Percentiles rank a stretch among this genome's conserved stretches.
Conservation (phyloP, 805 yeast genomes). For the Peterozyma toletana region DNA sequence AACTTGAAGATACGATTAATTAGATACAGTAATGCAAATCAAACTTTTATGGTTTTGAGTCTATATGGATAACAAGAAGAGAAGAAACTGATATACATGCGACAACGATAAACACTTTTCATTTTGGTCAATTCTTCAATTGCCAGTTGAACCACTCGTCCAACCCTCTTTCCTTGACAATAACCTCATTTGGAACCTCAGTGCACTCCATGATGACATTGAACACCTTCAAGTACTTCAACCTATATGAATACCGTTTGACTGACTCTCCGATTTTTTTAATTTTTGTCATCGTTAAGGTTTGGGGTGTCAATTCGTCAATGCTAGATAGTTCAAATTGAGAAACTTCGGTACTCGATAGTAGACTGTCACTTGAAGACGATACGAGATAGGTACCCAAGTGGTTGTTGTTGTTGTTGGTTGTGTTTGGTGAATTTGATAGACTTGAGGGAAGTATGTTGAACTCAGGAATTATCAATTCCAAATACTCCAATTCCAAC, state of each 20-base stretch:
- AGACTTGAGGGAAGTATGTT: constrained; percentile 2
- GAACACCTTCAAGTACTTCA: constrained; percentile 14
- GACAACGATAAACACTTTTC: no score
- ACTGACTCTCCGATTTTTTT: constrained; percentile 1
- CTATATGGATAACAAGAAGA: no score
- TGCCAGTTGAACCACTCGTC: constrained; percentile 17
- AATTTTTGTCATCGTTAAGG: constrained; percentile 8
- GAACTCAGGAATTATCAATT: constrained; percentile 14
- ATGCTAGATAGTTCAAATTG: no score
- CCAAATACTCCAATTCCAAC: constrained; percentile 11
- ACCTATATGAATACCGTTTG: background rate
- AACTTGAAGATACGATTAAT: no score
- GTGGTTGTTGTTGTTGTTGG: background rate
- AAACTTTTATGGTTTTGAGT: no score
- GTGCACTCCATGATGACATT: constrained; percentile 12
- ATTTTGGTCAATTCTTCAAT: constrained; percentile 3
- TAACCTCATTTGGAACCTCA: constrained; percentile 7
- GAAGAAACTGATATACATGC: no score
- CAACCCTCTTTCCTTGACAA: constrained; percentile 14
- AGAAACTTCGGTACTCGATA: no score
- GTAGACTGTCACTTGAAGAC: background rate
- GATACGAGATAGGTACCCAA: background rate
- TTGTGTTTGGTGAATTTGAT: background rate
- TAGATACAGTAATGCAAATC: no score
- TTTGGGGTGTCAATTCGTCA: no score